Evolutionary conservation across 192 early-diverging fungal genomes (phyloP).

Genomic region (Coemansia sp.): DNA sequence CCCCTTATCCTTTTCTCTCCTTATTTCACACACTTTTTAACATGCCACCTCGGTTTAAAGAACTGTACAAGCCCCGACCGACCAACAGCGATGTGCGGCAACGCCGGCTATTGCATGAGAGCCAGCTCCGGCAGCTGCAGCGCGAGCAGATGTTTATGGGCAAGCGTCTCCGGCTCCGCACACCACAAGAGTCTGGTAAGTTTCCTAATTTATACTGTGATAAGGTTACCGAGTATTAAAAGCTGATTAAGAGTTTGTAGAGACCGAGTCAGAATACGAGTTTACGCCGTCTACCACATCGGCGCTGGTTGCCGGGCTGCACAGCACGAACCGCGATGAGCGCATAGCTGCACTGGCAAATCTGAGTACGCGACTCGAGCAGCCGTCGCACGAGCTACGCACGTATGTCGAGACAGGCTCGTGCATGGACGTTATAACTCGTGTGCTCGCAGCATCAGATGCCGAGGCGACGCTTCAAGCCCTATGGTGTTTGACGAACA

Average conservation of each 20-base stretch:
- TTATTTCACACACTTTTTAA: neutral
- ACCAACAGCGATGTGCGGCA: slow-evolving; percentile 53
- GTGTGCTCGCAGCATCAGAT: slow-evolving; percentile 48
- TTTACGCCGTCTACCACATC: slow-evolving; percentile 33
- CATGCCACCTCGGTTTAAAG: slow-evolving; percentile 42
- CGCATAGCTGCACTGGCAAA: slow-evolving; percentile 41
- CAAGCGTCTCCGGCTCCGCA: slow-evolving; percentile 59
- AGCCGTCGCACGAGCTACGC: slow-evolving; percentile 52
- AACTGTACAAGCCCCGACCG: slow-evolving; percentile 45
- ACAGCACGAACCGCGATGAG: slow-evolving; percentile 19
- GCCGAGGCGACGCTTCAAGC: slow-evolving; percentile 59
- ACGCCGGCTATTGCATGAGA: slow-evolving; percentile 59
- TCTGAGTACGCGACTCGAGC: slow-evolving; percentile 54
- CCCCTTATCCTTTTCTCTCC: neutral
- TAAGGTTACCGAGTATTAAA: neutral
- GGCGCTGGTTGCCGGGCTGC: slow-evolving; percentile 17
- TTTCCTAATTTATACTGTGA: neutral
- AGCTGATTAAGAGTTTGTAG: slow-evolving; percentile 76
- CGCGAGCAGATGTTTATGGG: slow-evolving; percentile 70
- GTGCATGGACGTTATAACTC: slow-evolving; percentile 47
- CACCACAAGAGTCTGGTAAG: slow-evolving; percentile 30
- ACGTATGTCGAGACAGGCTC: slow-evolving; percentile 35
- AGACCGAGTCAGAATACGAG: slow-evolving; percentile 52
- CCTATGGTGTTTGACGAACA: slow-evolving; percentile 64
- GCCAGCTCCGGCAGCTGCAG: slow-evolving; percentile 61